Evolutionary conservation across 1,139 yeast genomes (phyloP), one percentile per base, ranked within the genome.

Genomic region (Taiozyma sp.): DNA sequence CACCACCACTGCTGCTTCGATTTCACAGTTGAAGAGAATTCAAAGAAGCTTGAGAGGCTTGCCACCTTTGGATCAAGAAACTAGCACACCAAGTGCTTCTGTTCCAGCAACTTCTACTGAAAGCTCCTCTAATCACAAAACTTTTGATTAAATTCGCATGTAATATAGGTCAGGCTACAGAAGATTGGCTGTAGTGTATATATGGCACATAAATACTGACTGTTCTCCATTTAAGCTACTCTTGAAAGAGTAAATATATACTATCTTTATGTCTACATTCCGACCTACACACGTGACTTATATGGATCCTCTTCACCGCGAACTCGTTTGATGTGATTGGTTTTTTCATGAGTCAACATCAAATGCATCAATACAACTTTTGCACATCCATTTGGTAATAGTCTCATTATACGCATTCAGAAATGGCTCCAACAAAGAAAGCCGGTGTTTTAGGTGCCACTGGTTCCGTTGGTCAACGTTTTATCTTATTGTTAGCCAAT

Each of bases 391-490:
- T 4, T 19, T n/a, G 22, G 14, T n/a, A 3, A 35, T n/a, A 35
- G 9, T 7, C 7, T 4, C 6, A 19, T 10, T 14, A 10, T 19
- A 37, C 14, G 9, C 14, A 37, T 35, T 9, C 22, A 40, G 24
- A 40, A 24, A 40, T 40, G 43, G 43, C 43, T 24, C 43, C 43
- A 40, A 59, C 47, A 28, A 62, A 62, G 58, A 60, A 62, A 47
- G 77, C 76, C 58, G 99, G 99, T 73, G 97, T 93, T 62, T 76
- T 93, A 58, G 99, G 99, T 49, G 98, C 98, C 60, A 91, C 98
- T 24, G 99, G 98, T 47, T 85, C 96, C 43, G 99, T 93, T 45
- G 99, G 99, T 50, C 99, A 93, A 72, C 80, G 99, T 63, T 93
- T 93, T 67, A 91, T 93, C 57, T 76, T 91, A 51, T 76, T 93